phyloP scores from a whole-genome alignment of 2,329 filamentous ascomycete genomes.

The Botrytis hyacinthi region DNA sequence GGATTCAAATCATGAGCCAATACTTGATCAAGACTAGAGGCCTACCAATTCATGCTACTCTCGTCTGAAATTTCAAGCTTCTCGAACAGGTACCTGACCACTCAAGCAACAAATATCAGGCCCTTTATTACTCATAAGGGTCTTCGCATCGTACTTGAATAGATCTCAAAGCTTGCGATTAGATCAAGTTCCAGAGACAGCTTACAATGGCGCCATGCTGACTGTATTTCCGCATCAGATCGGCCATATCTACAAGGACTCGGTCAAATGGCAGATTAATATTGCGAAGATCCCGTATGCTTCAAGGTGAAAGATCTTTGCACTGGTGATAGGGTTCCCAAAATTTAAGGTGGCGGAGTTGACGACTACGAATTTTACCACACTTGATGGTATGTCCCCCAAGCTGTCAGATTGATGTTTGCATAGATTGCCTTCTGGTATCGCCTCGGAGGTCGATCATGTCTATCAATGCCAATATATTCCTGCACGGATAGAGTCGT shows the following conservation, averaged over 20 bases:
- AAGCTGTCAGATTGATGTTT: background rate
- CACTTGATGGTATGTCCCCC: background rate
- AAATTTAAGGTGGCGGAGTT: background rate
- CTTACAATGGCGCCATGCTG: background rate
- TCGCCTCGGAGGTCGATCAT: background rate
- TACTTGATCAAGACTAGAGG: background rate
- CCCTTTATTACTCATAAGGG: background rate
- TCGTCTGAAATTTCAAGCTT: background rate
- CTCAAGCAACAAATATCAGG: background rate
- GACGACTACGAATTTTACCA: background rate
- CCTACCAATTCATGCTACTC: background rate
- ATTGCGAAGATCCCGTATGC: background rate
- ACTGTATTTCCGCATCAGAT: background rate
- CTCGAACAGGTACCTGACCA: no score
- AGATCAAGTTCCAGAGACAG: slow-evolving; percentile 7
- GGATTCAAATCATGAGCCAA: background rate
- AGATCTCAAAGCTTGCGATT: background rate
- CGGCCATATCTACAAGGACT: background rate
- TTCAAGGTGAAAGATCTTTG: background rate
- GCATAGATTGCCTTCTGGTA: background rate
- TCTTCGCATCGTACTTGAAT: background rate
- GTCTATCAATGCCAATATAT: background rate
- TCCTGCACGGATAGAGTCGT: background rate
- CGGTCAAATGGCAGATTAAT: background rate
- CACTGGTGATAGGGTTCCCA: background rate